Conservation (phyloP, 371 early-diverging fungal species). For the Choanephora cucurbitarum region DNA sequence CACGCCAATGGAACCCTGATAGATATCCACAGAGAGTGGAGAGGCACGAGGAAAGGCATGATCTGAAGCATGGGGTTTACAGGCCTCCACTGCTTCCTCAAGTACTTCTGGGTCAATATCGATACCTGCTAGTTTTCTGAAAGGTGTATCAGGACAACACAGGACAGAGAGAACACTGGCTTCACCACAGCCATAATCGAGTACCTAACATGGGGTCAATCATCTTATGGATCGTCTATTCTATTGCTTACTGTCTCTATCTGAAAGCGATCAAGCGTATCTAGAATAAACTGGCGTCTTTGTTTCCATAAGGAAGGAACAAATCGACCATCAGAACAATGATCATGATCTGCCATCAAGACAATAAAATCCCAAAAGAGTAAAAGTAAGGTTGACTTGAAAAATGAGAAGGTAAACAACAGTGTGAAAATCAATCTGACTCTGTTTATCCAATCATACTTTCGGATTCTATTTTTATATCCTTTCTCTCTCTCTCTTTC, state of each 20-base stretch:
- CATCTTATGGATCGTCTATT: too few species aligned
- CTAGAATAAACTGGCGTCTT: conserved; percentile 15
- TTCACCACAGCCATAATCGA: conserved; percentile 83
- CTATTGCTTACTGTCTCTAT: conserved; percentile 8
- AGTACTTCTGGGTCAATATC: conserved; percentile 54
- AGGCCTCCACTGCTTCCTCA: conserved; percentile 42
- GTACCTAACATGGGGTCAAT: conserved; percentile 38
- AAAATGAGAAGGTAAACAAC: too few species aligned
- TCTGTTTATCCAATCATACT: too few species aligned
- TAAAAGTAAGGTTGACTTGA: too few species aligned
- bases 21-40: conserved; percentile 55
- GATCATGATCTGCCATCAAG: not conserved
- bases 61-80: conserved; percentile 60
- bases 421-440: too few species aligned
- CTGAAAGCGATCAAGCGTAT: conserved; percentile 1
- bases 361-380: too few species aligned
- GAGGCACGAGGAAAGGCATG: conserved; percentile 42
- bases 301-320: conserved; percentile 22
- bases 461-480: too few species aligned
- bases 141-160: conserved; percentile 41
- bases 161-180: conserved; percentile 63
- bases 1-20: conserved; percentile 56
- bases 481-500: too few species aligned
- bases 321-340: conserved; percentile 6
- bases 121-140: conserved; percentile 61